Percentiles rank a stretch among this genome's conserved stretches.
Conservation (phyloP, 257 asterid species). For the Solanum gracilifrons region DNA sequence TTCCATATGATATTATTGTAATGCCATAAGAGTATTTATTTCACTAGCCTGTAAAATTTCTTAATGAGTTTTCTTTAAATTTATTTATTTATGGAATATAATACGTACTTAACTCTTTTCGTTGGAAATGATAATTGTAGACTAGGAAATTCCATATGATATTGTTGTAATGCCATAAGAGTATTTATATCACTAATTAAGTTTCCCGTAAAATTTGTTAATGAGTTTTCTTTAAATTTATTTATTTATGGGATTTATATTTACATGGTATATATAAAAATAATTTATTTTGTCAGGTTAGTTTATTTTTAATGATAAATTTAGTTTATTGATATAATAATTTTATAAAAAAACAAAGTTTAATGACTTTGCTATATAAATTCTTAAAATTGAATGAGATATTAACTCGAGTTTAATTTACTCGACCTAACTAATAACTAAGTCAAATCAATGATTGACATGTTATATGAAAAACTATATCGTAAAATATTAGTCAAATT, state of each 20-base stretch:
- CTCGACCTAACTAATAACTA: too few species aligned
- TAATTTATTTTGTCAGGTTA: background rate
- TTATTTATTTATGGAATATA: too few species aligned
- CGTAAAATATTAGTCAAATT: too few species aligned
- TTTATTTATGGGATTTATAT: too few species aligned
- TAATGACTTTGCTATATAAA: too few species aligned
- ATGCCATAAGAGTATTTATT: background rate
- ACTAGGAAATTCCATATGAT: too few species aligned
- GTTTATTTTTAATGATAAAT: background rate
- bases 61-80: background rate
- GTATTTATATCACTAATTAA: background rate
- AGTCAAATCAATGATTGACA: too few species aligned
- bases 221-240: background rate
- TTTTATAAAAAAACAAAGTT: too few species aligned
- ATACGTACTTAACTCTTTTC: too few species aligned
- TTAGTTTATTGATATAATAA: background rate
- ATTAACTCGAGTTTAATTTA: background rate
- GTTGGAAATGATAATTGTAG: too few species aligned
- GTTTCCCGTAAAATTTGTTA: background rate
- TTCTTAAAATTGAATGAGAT: background rate
- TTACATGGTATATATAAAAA: background rate
- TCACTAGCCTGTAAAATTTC: background rate
- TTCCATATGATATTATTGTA: too few species aligned
- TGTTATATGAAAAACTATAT: too few species aligned
- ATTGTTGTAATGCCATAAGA: background rate